A percentile compares a stretch with the other conserved stretches of the same genome.
phyloP scores from a whole-genome alignment of 441 rosid species.

The Gossypium davidsonii region DNA sequence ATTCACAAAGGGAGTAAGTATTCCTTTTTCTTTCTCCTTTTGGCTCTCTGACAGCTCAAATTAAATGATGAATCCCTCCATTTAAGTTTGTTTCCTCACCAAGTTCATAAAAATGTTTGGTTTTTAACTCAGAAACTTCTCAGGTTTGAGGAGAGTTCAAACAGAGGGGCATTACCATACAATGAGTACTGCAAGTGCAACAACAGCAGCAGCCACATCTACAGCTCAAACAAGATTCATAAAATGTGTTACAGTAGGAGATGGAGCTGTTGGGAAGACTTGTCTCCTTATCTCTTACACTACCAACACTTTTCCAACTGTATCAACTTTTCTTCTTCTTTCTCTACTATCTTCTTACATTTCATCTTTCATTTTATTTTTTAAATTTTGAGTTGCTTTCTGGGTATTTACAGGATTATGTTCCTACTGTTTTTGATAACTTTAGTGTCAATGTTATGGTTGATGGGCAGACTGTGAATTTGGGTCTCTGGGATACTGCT shows the following conservation, averaged over 20 bases:
- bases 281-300: slow-evolving; percentile 63
- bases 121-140: slow-evolving; percentile 9
- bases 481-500: slow-evolving; percentile 65
- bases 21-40: slow-evolving; percentile 14
- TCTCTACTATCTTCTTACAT: not conserved
- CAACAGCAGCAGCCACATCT: slow-evolving; percentile 22
- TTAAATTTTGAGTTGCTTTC: not conserved
- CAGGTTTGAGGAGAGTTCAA: not conserved
- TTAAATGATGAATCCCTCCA: slow-evolving; percentile 37
- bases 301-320: slow-evolving; percentile 59
- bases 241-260: slow-evolving; percentile 64
- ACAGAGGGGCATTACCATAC: not conserved
- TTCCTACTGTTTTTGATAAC: slow-evolving; percentile 57
- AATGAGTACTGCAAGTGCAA: slow-evolving; percentile 10
- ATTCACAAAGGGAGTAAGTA: not conserved
- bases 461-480: slow-evolving; percentile 47
- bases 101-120: slow-evolving; percentile 17
- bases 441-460: slow-evolving; percentile 50
- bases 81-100: slow-evolving; percentile 19
- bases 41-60: slow-evolving; percentile 69
- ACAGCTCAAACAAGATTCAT: slow-evolving; percentile 49
- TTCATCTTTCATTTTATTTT: not conserved
- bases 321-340: slow-evolving; percentile 3
- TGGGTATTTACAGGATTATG: slow-evolving; percentile 39
- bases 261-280: slow-evolving; percentile 71